These are phyloP conservation scores for Pseudodiploospora longispora DNA, from an alignment of 2,329 filamentous ascomycete species.

Conservation along the genomic window DNA sequence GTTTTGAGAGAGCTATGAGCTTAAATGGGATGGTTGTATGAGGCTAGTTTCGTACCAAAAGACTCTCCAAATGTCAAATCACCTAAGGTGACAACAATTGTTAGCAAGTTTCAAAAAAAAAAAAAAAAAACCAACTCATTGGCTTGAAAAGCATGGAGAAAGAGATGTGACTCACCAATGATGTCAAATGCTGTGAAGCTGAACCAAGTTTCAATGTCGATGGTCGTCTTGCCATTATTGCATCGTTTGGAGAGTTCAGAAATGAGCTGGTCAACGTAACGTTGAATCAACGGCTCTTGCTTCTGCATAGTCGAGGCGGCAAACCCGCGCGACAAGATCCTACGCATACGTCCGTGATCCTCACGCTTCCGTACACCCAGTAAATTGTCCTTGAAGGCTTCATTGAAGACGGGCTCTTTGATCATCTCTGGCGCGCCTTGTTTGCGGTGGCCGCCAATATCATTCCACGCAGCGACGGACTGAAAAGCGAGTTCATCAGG, in stretches of 20 bases:
- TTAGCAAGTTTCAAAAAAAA: too few relatives aligned
- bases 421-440: slow-evolving; percentile 6
- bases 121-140: too few relatives aligned
- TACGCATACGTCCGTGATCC: slow-evolving; percentile 15
- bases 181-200: slow-evolving; percentile 22
- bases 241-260: slow-evolving; percentile 11
- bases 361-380: slow-evolving; percentile 10
- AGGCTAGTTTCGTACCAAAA: too few relatives aligned
- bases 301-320: slow-evolving; percentile 19
- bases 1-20: too few relatives aligned
- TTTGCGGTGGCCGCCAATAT: slow-evolving; percentile 13
- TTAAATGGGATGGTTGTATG: too few relatives aligned
- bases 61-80: too few relatives aligned
- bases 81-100: too few relatives aligned
- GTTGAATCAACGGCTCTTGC: slow-evolving; percentile 20
- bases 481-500: slow-evolving; percentile 1
- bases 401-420: slow-evolving; percentile 3
- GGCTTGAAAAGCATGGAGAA: too few relatives aligned
- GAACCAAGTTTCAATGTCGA: slow-evolving; percentile 20
- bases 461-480: slow-evolving; percentile 8
- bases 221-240: background rate
- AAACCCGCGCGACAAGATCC: slow-evolving; percentile 20
- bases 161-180: too few relatives aligned
- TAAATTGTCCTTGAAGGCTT: slow-evolving; percentile 6
- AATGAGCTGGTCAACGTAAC: slow-evolving; percentile 20